These are phyloP conservation scores for Cercospora sp. DNA, from an alignment of 2,329 filamentous ascomycete genomes.

Conservation along the genomic window DNA sequence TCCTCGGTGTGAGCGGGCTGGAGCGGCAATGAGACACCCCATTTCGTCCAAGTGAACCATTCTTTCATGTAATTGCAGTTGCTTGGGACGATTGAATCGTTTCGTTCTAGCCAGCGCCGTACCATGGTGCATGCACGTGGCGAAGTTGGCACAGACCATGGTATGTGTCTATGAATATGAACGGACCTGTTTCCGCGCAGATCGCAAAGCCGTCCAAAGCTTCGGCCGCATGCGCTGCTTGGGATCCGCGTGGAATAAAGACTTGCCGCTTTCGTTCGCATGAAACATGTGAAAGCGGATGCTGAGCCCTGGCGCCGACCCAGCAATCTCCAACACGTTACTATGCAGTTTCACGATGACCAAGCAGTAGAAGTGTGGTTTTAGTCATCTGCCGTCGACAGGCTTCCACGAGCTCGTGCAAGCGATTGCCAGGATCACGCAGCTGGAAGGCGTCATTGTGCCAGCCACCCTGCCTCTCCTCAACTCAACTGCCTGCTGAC, in stretches of 20 bases:
- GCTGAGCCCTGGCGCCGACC: not conserved
- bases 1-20: not conserved
- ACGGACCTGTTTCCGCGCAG: slow-evolving; percentile 2
- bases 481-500: not conserved
- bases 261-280: slow-evolving; percentile 1
- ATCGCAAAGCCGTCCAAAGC: slow-evolving; percentile 8
- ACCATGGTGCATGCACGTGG: not conserved
- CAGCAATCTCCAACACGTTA: not conserved
- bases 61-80: not conserved
- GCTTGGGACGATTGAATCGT: not conserved
- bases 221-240: slow-evolving; percentile 11
- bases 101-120: not conserved
- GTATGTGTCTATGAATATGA: not conserved
- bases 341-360: not conserved
- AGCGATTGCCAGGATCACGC: slow-evolving; percentile 10
- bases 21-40: not conserved
- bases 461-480: not conserved
- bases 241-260: not conserved
- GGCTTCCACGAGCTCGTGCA: slow-evolving; percentile 15
- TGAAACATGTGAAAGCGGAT: slow-evolving; percentile 9
- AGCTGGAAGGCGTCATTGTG: slow-evolving; percentile 9
- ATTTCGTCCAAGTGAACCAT: not conserved
- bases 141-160: not conserved
- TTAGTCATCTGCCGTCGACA: slow-evolving; percentile 12
- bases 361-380: not conserved